Base-by-base conservation (phyloP, 2,329 filamentous ascomycete genomes). In the Metarhizium brunneum region DNA sequence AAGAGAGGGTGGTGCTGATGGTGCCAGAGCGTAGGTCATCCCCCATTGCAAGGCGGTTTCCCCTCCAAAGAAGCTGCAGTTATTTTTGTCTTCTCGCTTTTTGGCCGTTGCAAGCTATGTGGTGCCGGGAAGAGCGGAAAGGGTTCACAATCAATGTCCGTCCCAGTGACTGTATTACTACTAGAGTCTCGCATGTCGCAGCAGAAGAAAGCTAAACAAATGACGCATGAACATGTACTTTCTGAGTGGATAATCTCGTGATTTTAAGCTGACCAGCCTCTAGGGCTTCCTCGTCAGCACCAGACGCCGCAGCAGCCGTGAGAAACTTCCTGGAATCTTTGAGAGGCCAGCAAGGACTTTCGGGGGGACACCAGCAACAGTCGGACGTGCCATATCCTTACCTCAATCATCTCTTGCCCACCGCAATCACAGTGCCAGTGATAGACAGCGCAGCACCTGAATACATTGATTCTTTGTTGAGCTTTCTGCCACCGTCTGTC, bases 21-120 rank as follows among this genome's bases (percentile, higher is more conserved):
- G 95, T 68, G 95, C 90, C 76, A 85, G 94, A 96, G 94, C 92
- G 94, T 99, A 97, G 92, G 95, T 99, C 58, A 68, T 62, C 63
- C 65, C 54, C 67, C 63, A 62, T 67, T 66, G 61, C 64, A 58
- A 64, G 62, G 65, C 60, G 62, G 48, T 62, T 62, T 52, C 29
- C 30, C 18, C 29, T 56, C 47, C 58, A 60, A 61, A 61, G 59
- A 57, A 59, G 61, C 54, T 59, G 25, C 25, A 25, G 25, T 25
- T 25, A 25, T 25, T 25, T 25, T 25, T 25, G 25, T 25, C 25
- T 58, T 56, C 43, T 25, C 11, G 59, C 5, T 40, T 40, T 40
- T 40, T 40, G 62, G 60, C 57, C 58, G 58, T 59, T 58, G 56
- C 59, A 54, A 47, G 54, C 55, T 52, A 56, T 54, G 42, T 53